These are phyloP conservation scores for Pythium graminicola DNA, from an alignment of 352 stramenopile species.

Conservation along the genomic window DNA sequence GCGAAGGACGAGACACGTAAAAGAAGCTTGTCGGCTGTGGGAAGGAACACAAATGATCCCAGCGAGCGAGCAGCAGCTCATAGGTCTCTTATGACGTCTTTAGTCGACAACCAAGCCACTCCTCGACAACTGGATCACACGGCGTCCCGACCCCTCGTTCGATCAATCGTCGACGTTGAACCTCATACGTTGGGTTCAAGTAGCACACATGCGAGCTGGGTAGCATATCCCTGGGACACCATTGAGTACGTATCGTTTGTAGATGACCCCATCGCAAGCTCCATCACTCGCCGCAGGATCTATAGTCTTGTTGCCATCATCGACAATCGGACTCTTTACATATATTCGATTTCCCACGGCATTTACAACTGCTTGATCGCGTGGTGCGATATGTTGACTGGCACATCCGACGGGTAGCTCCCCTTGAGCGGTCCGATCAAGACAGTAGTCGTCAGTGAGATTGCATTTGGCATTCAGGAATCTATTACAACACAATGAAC, in stretches of 20 bases:
- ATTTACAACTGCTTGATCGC: neutral
- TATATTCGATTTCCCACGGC: neutral
- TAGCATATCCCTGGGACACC: slow-evolving; percentile 6
- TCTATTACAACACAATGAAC: slow-evolving; percentile 19
- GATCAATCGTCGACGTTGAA: slow-evolving; percentile 8
- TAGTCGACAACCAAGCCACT: slow-evolving; percentile 13
- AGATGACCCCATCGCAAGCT: slow-evolving; percentile 6
- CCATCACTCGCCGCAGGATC: neutral
- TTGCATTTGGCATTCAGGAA: slow-evolving; percentile 11
- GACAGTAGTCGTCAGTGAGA: slow-evolving; percentile 10
- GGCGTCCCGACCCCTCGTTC: slow-evolving; percentile 4
- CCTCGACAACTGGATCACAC: slow-evolving; percentile 14
- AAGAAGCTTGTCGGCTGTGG: no score
- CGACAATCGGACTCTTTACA: neutral
- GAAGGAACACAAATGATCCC: no score
- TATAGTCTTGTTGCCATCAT: neutral
- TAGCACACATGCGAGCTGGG: slow-evolving; percentile 4
- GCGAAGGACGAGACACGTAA: no score
- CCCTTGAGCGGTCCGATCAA: neutral
- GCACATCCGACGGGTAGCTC: slow-evolving; percentile 8
- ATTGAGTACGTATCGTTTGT: neutral
- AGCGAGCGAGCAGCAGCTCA: no score
- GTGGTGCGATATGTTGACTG: neutral
- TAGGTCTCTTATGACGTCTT: no score
- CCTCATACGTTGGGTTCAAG: neutral